These are phyloP conservation scores for Massospora cicadina DNA, from an alignment of 371 early-diverging fungal species.

Conservation along the genomic window DNA sequence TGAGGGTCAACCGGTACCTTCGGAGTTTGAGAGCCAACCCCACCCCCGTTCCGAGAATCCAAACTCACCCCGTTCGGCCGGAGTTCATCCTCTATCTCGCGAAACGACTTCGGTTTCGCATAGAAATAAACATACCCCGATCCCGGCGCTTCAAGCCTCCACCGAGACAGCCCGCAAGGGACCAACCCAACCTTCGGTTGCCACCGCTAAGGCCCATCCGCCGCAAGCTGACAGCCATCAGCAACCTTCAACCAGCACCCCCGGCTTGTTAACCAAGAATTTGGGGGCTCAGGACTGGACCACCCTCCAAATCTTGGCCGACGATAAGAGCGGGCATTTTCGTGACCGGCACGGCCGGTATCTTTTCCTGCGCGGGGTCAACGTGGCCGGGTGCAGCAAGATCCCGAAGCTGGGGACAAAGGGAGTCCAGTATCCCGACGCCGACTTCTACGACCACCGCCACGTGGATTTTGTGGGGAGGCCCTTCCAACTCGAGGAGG, in stretches of 20 bases:
- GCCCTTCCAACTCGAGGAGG: conserved; percentile 66
- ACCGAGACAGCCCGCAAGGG: background rate
- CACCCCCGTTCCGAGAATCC: background rate
- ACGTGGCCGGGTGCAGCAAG: conserved; percentile 32
- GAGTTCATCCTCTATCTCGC: background rate
- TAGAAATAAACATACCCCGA: background rate
- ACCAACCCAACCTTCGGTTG: background rate
- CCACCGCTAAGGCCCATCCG: background rate
- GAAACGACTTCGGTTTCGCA: background rate
- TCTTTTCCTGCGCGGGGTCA: conserved; percentile 31
- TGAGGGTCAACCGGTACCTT: background rate
- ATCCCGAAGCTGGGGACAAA: conserved; percentile 21
- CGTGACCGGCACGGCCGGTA: conserved; percentile 23
- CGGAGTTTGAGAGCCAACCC: background rate
- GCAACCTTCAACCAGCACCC: background rate
- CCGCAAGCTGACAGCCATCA: background rate
- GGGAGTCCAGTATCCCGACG: background rate
- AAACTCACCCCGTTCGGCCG: background rate
- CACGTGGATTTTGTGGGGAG: conserved; percentile 45
- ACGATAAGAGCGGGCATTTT: conserved; percentile 18
- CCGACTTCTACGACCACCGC: conserved; percentile 18
- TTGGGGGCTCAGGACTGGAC: conserved; percentile 9
- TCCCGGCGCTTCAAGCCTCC: background rate
- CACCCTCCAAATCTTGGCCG: background rate
- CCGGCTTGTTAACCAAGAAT: conserved; percentile 1